Evolutionary conservation across 2,329 filamentous ascomycete species (phyloP), one percentile per base, ranked within the genome.

Genomic region (Berkeleyomyces basicola): DNA sequence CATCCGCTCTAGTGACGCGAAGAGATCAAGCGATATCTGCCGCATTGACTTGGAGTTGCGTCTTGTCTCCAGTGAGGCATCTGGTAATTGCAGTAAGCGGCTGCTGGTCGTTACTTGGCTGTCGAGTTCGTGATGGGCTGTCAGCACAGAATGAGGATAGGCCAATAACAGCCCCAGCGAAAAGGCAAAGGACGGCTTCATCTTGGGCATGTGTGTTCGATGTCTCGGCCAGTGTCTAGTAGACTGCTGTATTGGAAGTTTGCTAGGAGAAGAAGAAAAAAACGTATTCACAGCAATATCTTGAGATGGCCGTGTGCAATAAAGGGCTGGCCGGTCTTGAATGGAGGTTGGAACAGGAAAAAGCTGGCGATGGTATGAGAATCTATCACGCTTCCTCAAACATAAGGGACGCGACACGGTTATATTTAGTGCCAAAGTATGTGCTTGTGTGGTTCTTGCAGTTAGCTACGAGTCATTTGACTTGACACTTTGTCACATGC

Each of bases 1-100:
- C 62, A 92, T 78, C 69, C 95, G 88, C 73, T 96, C 90, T 11
- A 99, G 83, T 16, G 88, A 85, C 64, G 81, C 76, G 74, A 95
- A 97, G 65, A 96, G 79, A 33, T 77, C 69, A 37, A 74, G 70
- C 3, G 87, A 84, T 39, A 61, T 43, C 2, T 23, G 7, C 51
- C 51, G 51, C 11, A 10, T 14, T 39, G 51, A n/a, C 51, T 55
- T 11, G 10, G 23, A 7, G 14, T 7, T 5, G n/a, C 39, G 33
- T 55, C 14, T 37, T 16, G 51, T 7, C 33, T 16, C 9, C n/a
- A 37, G 33, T n/a, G 36, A 36, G 36, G n/a, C 11, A 55, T 37
- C 51, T 39, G 11, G 47, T 7, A 23, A 33, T 55, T 46, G 16
- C 2, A 42, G 37, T 6, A 47, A 36, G 36, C 42, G 51, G 42